These are phyloP conservation scores for Emmonsiellopsis sp. DNA, from an alignment of 2,329 filamentous ascomycete genomes.

Conservation along the genomic window DNA sequence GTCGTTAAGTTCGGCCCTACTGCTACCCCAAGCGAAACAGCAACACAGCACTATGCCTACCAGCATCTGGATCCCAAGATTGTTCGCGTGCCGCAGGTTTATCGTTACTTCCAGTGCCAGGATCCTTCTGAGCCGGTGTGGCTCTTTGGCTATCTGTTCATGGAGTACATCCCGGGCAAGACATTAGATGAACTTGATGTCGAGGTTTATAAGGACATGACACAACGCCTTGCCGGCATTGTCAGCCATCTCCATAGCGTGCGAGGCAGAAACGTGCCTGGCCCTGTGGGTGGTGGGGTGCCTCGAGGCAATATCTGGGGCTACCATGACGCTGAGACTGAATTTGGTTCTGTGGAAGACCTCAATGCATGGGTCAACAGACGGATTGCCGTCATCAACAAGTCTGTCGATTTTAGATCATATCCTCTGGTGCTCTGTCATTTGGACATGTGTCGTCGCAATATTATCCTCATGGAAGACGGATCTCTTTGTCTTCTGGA, in stretches of 20 bases:
- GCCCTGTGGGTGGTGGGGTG: conserved; percentile 9
- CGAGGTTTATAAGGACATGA: conserved; percentile 3
- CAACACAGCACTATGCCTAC: conserved; percentile 9
- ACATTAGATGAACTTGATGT: conserved; percentile 7
- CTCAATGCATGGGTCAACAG: conserved; percentile 13
- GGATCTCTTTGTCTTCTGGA: neutral
- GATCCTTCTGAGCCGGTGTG: neutral
- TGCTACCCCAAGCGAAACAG: neutral
- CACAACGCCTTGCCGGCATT: conserved; percentile 10
- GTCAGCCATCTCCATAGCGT: conserved; percentile 6
- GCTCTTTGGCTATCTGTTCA: conserved; percentile 10
- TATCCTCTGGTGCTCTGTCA: conserved; percentile 12
- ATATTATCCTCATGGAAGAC: conserved; percentile 7
- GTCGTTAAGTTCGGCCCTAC: no score
- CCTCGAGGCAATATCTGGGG: conserved; percentile 12
- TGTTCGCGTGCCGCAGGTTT: conserved; percentile 12
- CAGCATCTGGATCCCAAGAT: conserved; percentile 8
- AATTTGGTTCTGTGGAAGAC: conserved; percentile 10
- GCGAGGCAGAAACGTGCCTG: conserved; percentile 4
- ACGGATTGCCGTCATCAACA: conserved; percentile 10
- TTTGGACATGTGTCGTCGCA: conserved; percentile 10
- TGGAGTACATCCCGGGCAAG: conserved; percentile 11
- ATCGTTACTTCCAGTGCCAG: conserved; percentile 7
- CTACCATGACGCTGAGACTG: conserved; percentile 7
- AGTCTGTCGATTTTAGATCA: conserved; percentile 12